A percentile compares a stretch with the other conserved stretches of the same genome.
These are phyloP conservation scores for Aureobasidium sp. DNA, from an alignment of 2,329 filamentous ascomycete species.

Conservation along the genomic window DNA sequence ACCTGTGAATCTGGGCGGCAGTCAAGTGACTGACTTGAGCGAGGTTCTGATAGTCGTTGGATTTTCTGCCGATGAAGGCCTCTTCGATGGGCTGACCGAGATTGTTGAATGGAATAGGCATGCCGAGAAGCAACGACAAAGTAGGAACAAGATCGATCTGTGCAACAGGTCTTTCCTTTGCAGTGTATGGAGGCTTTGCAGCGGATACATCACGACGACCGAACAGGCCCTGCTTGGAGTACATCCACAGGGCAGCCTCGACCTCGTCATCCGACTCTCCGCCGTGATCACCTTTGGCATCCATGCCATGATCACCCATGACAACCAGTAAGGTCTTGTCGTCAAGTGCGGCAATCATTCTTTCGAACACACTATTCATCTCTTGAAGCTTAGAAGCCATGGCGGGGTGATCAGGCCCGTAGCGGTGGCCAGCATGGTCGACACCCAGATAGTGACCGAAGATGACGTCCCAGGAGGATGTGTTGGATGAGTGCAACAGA, in stretches of 20 bases:
- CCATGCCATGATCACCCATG: conserved; percentile 99
- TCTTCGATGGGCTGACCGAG: conserved; percentile 89
- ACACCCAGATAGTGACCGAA: conserved; percentile 92
- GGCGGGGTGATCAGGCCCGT: conserved; percentile 84
- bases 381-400: conserved; percentile 87
- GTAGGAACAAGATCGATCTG: conserved; percentile 97
- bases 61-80: conserved; percentile 67
- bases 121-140: conserved; percentile 74
- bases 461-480: conserved; percentile 80
- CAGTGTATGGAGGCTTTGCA: conserved; percentile 54
- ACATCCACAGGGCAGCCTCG: conserved; percentile 96
- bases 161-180: conserved; percentile 65
- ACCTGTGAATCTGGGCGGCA: conserved; percentile 79
- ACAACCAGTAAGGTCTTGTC: conserved; percentile 84
- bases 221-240: conserved; percentile 80
- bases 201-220: conserved; percentile 62
- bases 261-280: conserved; percentile 96
- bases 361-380: conserved; percentile 75
- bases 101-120: conserved; percentile 95
- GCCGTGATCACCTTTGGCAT: conserved; percentile 93
- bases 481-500: conserved; percentile 59
- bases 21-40: conserved; percentile 69
- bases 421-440: conserved; percentile 93
- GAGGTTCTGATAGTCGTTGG: conserved; percentile 68
- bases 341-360: conserved; percentile 65